phyloP scores from a whole-genome alignment of 805 yeast species.

The Priceomyces carsonii region DNA sequence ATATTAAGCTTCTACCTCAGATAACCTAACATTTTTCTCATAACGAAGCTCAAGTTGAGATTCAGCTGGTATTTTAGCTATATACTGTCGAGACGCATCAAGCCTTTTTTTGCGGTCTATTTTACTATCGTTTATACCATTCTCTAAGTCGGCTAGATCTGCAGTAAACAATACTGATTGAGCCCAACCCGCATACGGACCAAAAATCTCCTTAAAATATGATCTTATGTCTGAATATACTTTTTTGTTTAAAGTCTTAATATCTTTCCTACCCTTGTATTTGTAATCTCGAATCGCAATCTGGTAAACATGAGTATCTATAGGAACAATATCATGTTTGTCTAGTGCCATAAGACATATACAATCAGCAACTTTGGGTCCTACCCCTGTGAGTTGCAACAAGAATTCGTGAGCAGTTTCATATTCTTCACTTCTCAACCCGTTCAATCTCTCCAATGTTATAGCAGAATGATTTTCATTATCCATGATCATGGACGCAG shows the following conservation, averaged over 20 bases:
- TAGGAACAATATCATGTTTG: constrained; percentile 85
- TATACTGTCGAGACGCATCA: too few relatives aligned
- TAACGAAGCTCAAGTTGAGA: too few relatives aligned
- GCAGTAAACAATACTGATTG: constrained; percentile 92
- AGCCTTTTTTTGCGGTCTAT: too few relatives aligned
- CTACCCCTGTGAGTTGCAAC: constrained; percentile 79
- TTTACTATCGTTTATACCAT: constrained; percentile 54
- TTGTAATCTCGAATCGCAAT: constrained; percentile 83
- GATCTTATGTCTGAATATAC: constrained; percentile 57
- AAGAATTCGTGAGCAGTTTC: constrained; percentile 58
- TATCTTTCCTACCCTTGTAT: constrained; percentile 45
- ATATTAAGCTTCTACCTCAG: too few relatives aligned
- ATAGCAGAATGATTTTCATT: constrained; percentile 37
- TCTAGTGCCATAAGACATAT: constrained; percentile 89
- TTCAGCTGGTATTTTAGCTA: too few relatives aligned
- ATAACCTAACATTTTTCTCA: too few relatives aligned
- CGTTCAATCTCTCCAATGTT: constrained; percentile 35
- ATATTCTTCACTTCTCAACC: constrained; percentile 48
- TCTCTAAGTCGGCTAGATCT: constrained; percentile 70
- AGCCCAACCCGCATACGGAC: constrained; percentile 97
- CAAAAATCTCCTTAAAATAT: constrained; percentile 73
- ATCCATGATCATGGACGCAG: constrained; percentile 58
- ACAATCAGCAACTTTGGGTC: constrained; percentile 98
- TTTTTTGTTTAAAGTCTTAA: constrained; percentile 47
- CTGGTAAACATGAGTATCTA: constrained; percentile 93